Conservation (phyloP, 2,329 filamentous ascomycete species). For the Fusarium domesticum region DNA sequence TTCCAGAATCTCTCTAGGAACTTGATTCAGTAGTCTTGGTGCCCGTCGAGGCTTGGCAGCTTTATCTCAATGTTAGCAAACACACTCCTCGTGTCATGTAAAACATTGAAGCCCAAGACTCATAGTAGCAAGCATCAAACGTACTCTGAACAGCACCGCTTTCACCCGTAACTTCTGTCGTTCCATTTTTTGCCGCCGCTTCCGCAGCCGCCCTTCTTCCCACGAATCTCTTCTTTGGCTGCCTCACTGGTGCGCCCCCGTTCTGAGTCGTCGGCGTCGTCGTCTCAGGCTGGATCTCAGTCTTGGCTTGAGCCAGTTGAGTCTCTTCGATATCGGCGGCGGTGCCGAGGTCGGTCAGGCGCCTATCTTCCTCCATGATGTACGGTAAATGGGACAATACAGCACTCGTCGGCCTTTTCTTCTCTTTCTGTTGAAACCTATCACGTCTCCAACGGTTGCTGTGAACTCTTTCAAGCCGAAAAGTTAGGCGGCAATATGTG, state of each 20-base stretch:
- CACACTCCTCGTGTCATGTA: slow-evolving; percentile 1
- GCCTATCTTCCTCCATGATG: slow-evolving; percentile 80
- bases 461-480: slow-evolving; percentile 10
- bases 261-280: slow-evolving; percentile 28
- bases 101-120: background rate
- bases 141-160: slow-evolving; percentile 50
- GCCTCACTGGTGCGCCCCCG: slow-evolving; percentile 52
- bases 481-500: slow-evolving; percentile 24
- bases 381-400: too few relatives aligned
- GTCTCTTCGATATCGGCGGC: slow-evolving; percentile 61
- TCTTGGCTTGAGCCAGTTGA: slow-evolving; percentile 35
- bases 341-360: slow-evolving; percentile 66
- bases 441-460: too few relatives aligned
- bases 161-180: slow-evolving; percentile 23
- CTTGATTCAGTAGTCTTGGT: slow-evolving; percentile 82
- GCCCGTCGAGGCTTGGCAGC: slow-evolving; percentile 69
- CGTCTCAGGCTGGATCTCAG: slow-evolving; percentile 15
- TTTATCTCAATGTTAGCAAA: slow-evolving; percentile 35
- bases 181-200: slow-evolving; percentile 47
- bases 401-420: too few relatives aligned
- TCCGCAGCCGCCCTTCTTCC: slow-evolving; percentile 73
- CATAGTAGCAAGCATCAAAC: slow-evolving; percentile 17
- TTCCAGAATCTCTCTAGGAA: slow-evolving; percentile 81
- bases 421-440: too few relatives aligned
- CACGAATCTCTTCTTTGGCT: slow-evolving; percentile 90